phyloP scores from a whole-genome alignment of 2,329 filamentous ascomycete species.

The Didymella pinodella region DNA sequence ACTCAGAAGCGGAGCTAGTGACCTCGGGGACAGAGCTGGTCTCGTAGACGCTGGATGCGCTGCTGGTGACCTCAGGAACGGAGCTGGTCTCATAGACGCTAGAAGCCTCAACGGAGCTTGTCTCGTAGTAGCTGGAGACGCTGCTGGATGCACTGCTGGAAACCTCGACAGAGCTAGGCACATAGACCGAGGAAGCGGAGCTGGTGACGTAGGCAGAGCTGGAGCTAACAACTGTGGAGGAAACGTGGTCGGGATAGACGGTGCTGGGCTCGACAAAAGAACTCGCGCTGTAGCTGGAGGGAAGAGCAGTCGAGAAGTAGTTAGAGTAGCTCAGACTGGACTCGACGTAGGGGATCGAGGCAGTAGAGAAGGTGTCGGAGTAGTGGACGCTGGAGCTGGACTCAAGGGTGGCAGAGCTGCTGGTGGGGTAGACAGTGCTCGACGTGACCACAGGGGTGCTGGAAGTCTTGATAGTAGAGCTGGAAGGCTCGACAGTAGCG shows the following conservation, averaged over 20 bases:
- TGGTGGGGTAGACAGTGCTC: constrained; percentile 8
- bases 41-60: constrained; percentile 10
- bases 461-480: constrained; percentile 12
- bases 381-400: constrained; percentile 16
- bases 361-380: constrained; percentile 16
- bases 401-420: constrained; percentile 10
- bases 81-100: constrained; percentile 3
- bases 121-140: constrained; percentile 3
- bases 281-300: constrained; percentile 14
- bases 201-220: constrained; percentile 17
- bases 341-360: constrained; percentile 6
- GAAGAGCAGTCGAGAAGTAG: constrained; percentile 18
- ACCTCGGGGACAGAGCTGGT: constrained; percentile 5
- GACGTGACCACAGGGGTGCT: constrained; percentile 6
- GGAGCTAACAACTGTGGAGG: constrained; percentile 8
- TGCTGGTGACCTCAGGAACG: constrained; percentile 12
- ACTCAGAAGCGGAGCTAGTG: constrained; percentile 3
- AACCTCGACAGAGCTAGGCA: constrained; percentile 1
- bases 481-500: constrained; percentile 3
- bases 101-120: constrained; percentile 5
- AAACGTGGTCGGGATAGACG: constrained; percentile 20
- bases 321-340: constrained; percentile 15
- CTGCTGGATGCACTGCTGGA: constrained; percentile 13
- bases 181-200: constrained; percentile 3
- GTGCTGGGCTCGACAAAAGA: constrained; percentile 15